Conservation (phyloP, 257 asterid species). For the Cynanchum wilfordii region DNA sequence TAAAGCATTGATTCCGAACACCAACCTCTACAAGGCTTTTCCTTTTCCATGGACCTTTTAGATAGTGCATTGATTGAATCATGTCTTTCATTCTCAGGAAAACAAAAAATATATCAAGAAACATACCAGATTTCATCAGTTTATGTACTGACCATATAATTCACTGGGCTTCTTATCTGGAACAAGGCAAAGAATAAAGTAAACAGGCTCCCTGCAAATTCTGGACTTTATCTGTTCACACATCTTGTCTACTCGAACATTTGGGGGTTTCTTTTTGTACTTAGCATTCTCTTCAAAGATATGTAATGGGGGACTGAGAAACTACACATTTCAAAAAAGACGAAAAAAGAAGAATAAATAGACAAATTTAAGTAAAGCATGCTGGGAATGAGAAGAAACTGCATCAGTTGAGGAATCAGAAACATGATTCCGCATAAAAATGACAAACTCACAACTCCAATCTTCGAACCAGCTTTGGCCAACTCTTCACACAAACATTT, state of each 20-base stretch:
- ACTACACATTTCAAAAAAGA: conserved; percentile 19
- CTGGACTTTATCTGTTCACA: conserved; percentile 29
- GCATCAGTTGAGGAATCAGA: conserved; percentile 5
- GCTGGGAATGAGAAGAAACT: not conserved
- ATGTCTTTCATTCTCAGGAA: not conserved
- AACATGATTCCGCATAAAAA: not conserved
- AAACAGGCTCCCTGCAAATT: conserved; percentile 32
- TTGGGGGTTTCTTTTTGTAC: conserved; percentile 30
- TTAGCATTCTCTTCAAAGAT: conserved; percentile 39
- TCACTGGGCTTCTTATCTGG: conserved; percentile 30
- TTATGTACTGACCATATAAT: conserved; percentile 35
- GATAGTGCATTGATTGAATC: not conserved
- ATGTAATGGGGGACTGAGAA: conserved; percentile 29
- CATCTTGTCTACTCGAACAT: conserved; percentile 43
- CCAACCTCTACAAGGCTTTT: conserved; percentile 40
- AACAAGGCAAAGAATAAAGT: conserved; percentile 43
- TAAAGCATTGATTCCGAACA: conserved; percentile 40
- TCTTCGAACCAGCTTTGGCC: conserved; percentile 26
- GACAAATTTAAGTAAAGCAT: no score
- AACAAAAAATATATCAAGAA: not conserved
- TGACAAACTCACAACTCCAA: conserved; percentile 37
- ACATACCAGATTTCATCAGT: not conserved
- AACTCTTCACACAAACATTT: conserved; percentile 22
- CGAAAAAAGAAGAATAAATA: not conserved
- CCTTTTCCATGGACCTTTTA: conserved; percentile 47